Base-by-base conservation (phyloP, 1,284 basidiomycete genomes). In the Vanrija sp. region DNA sequence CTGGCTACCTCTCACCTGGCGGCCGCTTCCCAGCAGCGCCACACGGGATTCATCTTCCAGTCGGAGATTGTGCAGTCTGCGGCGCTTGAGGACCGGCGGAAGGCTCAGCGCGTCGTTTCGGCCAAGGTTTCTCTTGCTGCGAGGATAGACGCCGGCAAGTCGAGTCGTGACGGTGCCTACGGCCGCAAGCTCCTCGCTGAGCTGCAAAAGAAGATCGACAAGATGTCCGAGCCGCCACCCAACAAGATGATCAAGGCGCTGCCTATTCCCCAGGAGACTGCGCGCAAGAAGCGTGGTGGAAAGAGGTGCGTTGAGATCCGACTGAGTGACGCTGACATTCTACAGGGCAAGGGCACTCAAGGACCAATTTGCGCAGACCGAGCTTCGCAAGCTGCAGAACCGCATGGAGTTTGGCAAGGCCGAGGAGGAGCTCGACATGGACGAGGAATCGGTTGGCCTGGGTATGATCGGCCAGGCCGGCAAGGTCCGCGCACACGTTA, bases 31-130 rank as follows among this genome's bases (percentile, higher is more conserved):
- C 90, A 93, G 69, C 84, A 86, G 51, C 85, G 91, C n/a, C 95
- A 96, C 69, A 94, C 91, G 0, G 96, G 96, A 16, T 99, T 98
- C 79, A 86, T 98, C 61, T 96, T 88, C 78, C 95, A 98, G 69
- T 91, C 88, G 10, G 87, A 90, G 3, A 78, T 98, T 15, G 88
- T 98, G 3, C 84, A 88, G 54, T 82, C 85, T 57, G 90, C 91
- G 1, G 90, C 91, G 9, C 82, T 87, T n/a, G 94, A 98, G 62
- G 94, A 95, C 69, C 86, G 91, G 55, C 81, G 92, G 60, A 95
- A 92, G 74, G 85, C 95, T 0, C 92, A 98, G 69, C 83, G 95
- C 38, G 96, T 91, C 0, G 85, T 98, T 6, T 89, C 91, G 12
- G 93, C 94, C 10, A 99, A 98, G 76, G 86, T 86, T 58, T 86